phyloP scores from a whole-genome alignment of 441 rosid species.

The Hura crepitans region DNA sequence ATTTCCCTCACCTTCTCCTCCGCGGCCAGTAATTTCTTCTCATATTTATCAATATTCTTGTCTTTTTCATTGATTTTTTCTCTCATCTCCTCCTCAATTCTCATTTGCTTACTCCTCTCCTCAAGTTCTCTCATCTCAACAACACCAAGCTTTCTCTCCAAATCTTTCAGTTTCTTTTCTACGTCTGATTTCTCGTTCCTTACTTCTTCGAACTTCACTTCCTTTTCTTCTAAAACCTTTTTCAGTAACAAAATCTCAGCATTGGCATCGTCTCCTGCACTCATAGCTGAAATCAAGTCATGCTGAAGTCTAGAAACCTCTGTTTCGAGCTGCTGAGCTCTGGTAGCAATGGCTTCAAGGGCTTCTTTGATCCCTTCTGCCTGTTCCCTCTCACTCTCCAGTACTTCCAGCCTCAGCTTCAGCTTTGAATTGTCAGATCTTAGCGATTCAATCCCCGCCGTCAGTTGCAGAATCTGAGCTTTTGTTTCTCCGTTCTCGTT shows the following conservation, averaged over 20 bases:
- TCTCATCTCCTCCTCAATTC: conserved; percentile 52
- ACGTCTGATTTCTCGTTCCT: conserved; percentile 50
- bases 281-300: conserved; percentile 46
- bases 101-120: conserved; percentile 54
- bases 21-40: conserved; percentile 38
- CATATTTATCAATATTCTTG: conserved; percentile 32
- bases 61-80: conserved; percentile 52
- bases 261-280: conserved; percentile 42
- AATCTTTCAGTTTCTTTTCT: conserved; percentile 56
- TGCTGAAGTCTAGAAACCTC: conserved; percentile 63
- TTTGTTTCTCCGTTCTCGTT: conserved; percentile 38
- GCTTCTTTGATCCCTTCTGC: conserved; percentile 45
- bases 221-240: conserved; percentile 43
- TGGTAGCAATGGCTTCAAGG: conserved; percentile 41
- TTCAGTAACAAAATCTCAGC: conserved; percentile 42
- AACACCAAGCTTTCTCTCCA: conserved; percentile 59
- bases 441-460: conserved; percentile 39
- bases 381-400: conserved; percentile 47
- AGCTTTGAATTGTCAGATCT: conserved; percentile 31
- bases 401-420: conserved; percentile 36
- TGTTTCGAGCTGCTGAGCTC: conserved; percentile 61
- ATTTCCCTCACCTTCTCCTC: conserved; percentile 35
- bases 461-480: conserved; percentile 32
- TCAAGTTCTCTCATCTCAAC: conserved; percentile 51
- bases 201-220: conserved; percentile 36